These are phyloP conservation scores for Celoporthe dispersa DNA, from an alignment of 2,329 filamentous ascomycete genomes.

Conservation along the genomic window DNA sequence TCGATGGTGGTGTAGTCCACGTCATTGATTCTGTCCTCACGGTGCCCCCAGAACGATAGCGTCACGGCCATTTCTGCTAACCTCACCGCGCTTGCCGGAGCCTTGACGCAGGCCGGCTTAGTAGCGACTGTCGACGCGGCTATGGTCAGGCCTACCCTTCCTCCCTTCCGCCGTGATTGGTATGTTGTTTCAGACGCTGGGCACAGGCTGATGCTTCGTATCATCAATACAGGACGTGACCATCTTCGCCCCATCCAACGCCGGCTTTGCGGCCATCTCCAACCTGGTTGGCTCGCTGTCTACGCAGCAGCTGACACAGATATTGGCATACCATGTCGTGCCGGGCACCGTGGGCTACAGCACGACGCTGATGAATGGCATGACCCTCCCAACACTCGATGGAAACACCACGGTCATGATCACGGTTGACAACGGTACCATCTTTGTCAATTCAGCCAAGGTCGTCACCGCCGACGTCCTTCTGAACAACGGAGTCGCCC, in stretches of 20 bases:
- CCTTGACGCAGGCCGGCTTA: not conserved
- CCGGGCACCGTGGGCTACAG: conserved; percentile 59
- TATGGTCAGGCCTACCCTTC: not conserved
- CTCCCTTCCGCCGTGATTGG: not conserved
- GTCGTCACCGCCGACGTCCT: conserved; percentile 58
- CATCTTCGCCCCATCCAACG: conserved; percentile 67
- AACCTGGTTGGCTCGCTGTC: conserved; percentile 54
- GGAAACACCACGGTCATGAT: conserved; percentile 52
- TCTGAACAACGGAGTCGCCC: conserved; percentile 61
- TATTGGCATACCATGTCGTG: conserved; percentile 70
- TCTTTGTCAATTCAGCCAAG: conserved; percentile 58
- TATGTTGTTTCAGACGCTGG: not conserved
- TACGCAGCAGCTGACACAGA: conserved; percentile 49
- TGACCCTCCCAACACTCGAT: conserved; percentile 44
- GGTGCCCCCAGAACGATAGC: too few relatives aligned
- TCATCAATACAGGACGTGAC: conserved; percentile 54
- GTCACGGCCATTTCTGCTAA: not conserved
- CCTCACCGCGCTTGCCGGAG: not conserved
- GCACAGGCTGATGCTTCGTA: not conserved
- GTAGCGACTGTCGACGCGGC: not conserved
- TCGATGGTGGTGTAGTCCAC: conserved; percentile 59
- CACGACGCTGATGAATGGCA: conserved; percentile 37
- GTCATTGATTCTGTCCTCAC: too few relatives aligned
- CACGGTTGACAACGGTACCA: conserved; percentile 43
- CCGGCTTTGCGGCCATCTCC: conserved; percentile 62